Percentiles rank a stretch among this genome's conserved stretches.
phyloP scores from a whole-genome alignment of 169 alveolate species.

The Cryptosporidium canis region DNA sequence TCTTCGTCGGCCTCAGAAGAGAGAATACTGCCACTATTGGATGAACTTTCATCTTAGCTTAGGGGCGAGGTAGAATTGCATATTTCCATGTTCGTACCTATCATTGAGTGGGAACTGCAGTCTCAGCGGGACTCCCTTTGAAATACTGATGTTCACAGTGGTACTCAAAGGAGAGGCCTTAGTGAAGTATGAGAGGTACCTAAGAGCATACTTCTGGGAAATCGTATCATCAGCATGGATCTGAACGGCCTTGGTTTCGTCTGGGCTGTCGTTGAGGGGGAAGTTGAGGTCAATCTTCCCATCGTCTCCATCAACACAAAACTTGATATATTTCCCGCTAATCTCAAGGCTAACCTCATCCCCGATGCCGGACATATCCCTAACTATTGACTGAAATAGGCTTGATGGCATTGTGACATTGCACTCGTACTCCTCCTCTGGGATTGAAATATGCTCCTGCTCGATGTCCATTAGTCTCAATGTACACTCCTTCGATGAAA shows the following conservation, averaged over 20 bases:
- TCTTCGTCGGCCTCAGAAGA: background rate
- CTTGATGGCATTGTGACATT: constrained; percentile 84
- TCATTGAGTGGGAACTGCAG: constrained; percentile 65
- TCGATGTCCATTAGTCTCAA: constrained; percentile 83
- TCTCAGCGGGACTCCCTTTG: constrained; percentile 84
- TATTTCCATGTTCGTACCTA: constrained; percentile 53
- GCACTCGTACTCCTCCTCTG: constrained; percentile 84
- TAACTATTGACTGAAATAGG: constrained; percentile 84
- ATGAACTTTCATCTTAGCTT: constrained; percentile 40
- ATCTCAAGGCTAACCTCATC: constrained; percentile 85
- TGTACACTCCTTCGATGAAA: constrained; percentile 80
- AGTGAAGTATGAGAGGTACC: constrained; percentile 83
- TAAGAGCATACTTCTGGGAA: constrained; percentile 85
- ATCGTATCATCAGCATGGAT: constrained; percentile 81
- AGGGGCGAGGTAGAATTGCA: constrained; percentile 69
- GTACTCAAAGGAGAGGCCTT: constrained; percentile 85
- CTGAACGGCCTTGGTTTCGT: constrained; percentile 77
- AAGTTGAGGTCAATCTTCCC: constrained; percentile 82
- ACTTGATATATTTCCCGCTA: constrained; percentile 82
- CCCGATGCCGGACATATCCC: constrained; percentile 84
- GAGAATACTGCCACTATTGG: background rate
- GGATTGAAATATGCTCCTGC: constrained; percentile 85
- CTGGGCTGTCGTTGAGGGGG: constrained; percentile 83
- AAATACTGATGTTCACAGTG: constrained; percentile 84
- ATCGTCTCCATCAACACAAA: constrained; percentile 86